Evolutionary conservation across 371 early-diverging fungal species (phyloP).

Genomic region (Entomophthora muscae): DNA sequence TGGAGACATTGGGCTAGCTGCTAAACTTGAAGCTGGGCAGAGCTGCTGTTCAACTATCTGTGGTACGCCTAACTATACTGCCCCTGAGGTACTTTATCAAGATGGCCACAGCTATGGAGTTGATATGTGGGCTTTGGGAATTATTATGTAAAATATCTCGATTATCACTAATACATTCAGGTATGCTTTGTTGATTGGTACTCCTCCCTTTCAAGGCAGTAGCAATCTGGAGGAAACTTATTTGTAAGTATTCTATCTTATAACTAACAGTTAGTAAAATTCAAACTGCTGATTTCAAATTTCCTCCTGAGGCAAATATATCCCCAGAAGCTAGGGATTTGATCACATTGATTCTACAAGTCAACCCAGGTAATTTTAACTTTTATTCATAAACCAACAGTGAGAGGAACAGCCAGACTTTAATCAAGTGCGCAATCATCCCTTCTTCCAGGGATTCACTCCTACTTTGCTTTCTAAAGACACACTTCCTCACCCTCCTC

Average conservation of each 20-base stretch:
- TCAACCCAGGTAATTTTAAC: too few species aligned
- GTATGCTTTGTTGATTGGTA: constrained; percentile 85
- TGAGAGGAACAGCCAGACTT: constrained; percentile 22
- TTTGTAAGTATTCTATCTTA: neutral
- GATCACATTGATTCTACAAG: constrained; percentile 58
- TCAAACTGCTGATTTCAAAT: constrained; percentile 51
- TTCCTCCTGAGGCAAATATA: constrained; percentile 47
- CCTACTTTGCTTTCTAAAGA: too few species aligned
- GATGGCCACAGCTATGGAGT: constrained; percentile 90
- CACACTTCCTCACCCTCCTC: too few species aligned
- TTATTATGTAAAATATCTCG: constrained; percentile 54
- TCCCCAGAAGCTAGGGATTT: constrained; percentile 57
- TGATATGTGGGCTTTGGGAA: constrained; percentile 97
- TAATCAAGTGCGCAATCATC: constrained; percentile 18
- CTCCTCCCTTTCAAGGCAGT: constrained; percentile 93
- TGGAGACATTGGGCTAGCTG: constrained; percentile 95
- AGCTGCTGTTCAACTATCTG: constrained; percentile 90
- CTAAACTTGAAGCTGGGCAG: constrained; percentile 42
- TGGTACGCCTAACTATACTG: constrained; percentile 99
- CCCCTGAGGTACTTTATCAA: too few species aligned
- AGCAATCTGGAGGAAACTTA: constrained; percentile 17
- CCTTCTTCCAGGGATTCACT: too few species aligned
- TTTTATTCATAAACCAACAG: too few species aligned
- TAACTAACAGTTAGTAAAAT: constrained; percentile 38
- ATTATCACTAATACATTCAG: constrained; percentile 18